phyloP scores from a whole-genome alignment of 2,329 filamentous ascomycete species.

The Calonectria pauciramosa region DNA sequence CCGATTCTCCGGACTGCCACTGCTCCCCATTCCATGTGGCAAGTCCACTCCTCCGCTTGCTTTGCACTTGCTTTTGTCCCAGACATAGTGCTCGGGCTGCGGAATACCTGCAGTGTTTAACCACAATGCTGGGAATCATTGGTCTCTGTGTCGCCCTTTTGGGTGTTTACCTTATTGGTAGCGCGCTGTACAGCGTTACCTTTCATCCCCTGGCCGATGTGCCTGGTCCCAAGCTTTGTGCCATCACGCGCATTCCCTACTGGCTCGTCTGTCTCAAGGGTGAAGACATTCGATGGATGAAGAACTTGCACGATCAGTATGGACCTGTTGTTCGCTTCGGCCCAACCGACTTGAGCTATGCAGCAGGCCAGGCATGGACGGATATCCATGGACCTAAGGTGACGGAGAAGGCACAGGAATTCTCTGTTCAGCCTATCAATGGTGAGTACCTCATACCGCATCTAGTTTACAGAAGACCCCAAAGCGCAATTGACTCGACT shows the following conservation, averaged over 20 bases:
- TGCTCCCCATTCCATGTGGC: background rate
- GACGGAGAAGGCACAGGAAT: slow-evolving; percentile 4
- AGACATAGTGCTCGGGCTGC: background rate
- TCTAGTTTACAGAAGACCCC: background rate
- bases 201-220: background rate
- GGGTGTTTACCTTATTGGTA: background rate
- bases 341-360: background rate
- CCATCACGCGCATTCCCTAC: slow-evolving; percentile 1
- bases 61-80: background rate
- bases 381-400: slow-evolving; percentile 1
- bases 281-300: background rate
- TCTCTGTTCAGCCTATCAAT: slow-evolving; percentile 3
- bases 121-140: background rate
- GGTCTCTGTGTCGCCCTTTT: background rate
- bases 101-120: background rate
- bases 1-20: background rate
- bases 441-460: background rate
- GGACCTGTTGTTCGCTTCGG: background rate
- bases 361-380: background rate
- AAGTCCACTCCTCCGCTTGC: background rate
- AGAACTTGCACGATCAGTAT: background rate
- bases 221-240: background rate
- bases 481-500: background rate
- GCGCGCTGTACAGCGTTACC: background rate
- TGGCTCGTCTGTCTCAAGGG: background rate